Percentiles rank a stretch among this genome's conserved stretches.
Conservation (phyloP, 257 asterid genomes). For the Anisodus acutangulus region DNA sequence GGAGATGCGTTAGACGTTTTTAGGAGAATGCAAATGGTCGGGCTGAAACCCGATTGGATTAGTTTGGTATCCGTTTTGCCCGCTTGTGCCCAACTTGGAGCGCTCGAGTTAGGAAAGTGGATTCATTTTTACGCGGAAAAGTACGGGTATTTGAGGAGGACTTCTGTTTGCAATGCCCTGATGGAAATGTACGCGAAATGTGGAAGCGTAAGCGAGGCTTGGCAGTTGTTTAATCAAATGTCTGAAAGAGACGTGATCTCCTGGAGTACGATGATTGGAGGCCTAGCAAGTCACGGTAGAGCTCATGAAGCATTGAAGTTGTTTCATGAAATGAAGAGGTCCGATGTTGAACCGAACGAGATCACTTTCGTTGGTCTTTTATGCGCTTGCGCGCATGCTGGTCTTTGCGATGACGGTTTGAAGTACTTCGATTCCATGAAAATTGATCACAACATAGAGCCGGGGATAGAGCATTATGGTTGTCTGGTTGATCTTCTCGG, state of each 20-base stretch:
- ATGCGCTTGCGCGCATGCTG: conserved; percentile 85
- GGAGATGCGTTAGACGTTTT: conserved; percentile 70
- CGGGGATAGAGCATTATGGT: conserved; percentile 37
- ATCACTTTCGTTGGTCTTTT: conserved; percentile 74
- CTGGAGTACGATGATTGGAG: conserved; percentile 80
- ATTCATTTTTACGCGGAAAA: conserved; percentile 65
- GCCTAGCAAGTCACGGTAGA: conserved; percentile 76
- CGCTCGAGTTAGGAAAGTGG: conserved; percentile 79
- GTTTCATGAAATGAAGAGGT: conserved; percentile 59
- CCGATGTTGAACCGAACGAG: conserved; percentile 60
- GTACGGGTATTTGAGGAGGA: conserved; percentile 55
- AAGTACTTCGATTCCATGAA: conserved; percentile 64
- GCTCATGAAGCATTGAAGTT: conserved; percentile 65
- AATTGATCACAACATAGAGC: conserved; percentile 49
- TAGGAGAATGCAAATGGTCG: conserved; percentile 66
- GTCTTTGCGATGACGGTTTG: conserved; percentile 61
- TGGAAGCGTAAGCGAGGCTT: conserved; percentile 60
- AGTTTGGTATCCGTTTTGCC: conserved; percentile 72
- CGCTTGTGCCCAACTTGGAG: conserved; percentile 73
- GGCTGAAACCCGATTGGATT: conserved; percentile 80
- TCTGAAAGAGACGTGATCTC: conserved; percentile 63
- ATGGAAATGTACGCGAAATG: conserved; percentile 87
- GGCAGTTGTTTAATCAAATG: conserved; percentile 62
- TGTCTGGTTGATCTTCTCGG: conserved; percentile 45
- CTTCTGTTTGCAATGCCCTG: conserved; percentile 64